Conservation (phyloP, 2,329 filamentous ascomycete genomes). For the Biscogniauxia mediterranea region DNA sequence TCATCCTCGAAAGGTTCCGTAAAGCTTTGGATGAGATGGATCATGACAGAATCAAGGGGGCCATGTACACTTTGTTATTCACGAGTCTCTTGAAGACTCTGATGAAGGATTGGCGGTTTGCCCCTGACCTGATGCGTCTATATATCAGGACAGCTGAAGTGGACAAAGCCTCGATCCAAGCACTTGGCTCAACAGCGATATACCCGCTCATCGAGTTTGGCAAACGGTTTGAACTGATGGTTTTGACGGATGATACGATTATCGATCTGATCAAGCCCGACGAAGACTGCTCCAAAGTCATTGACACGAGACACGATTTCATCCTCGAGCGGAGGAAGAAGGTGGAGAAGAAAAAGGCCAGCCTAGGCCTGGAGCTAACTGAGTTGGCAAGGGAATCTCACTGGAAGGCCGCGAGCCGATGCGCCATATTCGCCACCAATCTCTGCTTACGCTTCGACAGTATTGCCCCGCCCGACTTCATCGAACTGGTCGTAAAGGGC, state of each 20-base stretch:
- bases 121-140: constrained; percentile 81
- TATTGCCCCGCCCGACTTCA: constrained; percentile 76
- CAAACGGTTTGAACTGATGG: constrained; percentile 80
- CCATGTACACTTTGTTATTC: constrained; percentile 85
- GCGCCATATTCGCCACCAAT: constrained; percentile 86
- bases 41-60: constrained; percentile 90
- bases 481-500: constrained; percentile 78
- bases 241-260: constrained; percentile 71
- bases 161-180: constrained; percentile 93
- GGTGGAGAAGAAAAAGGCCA: constrained; percentile 81
- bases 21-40: constrained; percentile 77
- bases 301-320: constrained; percentile 67
- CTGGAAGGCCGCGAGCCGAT: constrained; percentile 93
- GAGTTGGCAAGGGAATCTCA: constrained; percentile 76
- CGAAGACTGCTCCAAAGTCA: constrained; percentile 59
- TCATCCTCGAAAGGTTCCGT: constrained; percentile 76
- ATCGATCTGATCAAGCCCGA: constrained; percentile 70
- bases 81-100: constrained; percentile 86
- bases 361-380: constrained; percentile 78
- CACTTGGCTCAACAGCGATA: constrained; percentile 74
- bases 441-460: constrained; percentile 89
- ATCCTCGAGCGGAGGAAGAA: constrained; percentile 72
- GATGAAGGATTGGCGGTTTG: constrained; percentile 90
- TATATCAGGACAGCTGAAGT: constrained; percentile 89
- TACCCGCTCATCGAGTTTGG: constrained; percentile 92